Evolutionary conservation across 495 filamentous ascomycete genomes (phyloP).

Genomic region (Trichocladium uniseriatum): DNA sequence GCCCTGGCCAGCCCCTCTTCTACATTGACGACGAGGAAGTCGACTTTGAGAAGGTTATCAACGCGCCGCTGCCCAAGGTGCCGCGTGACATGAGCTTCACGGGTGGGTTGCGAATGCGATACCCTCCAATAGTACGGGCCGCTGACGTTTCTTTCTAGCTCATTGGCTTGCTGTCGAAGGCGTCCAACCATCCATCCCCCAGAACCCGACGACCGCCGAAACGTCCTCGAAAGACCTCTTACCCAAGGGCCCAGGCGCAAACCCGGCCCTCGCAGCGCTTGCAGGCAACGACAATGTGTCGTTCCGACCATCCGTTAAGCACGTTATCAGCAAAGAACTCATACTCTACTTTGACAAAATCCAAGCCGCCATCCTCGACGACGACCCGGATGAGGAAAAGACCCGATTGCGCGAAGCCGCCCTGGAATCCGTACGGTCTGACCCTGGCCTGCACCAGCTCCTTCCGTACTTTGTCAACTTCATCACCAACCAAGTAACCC

Average conservation of each 20-base stretch:
- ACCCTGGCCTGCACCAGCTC: slow-evolving; percentile 89
- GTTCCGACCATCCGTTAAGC: slow-evolving; percentile 86
- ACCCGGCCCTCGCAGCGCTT: slow-evolving; percentile 70
- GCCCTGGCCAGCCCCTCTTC: slow-evolving; percentile 89
- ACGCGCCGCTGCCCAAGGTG: slow-evolving; percentile 87
- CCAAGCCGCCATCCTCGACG: slow-evolving; percentile 74
- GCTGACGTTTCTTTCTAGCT: slow-evolving; percentile 39
- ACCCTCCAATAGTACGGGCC: not conserved
- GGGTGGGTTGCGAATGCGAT: slow-evolving; percentile 38
- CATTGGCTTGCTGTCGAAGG: slow-evolving; percentile 97
- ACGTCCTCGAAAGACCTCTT: slow-evolving; percentile 69
- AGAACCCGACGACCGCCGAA: slow-evolving; percentile 84
- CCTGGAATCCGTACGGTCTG: slow-evolving; percentile 67
- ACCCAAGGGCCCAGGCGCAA: slow-evolving; percentile 80
- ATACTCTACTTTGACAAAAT: slow-evolving; percentile 97
- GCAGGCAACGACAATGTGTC: slow-evolving; percentile 72
- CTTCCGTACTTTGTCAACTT: slow-evolving; percentile 94
- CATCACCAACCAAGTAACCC: slow-evolving; percentile 88
- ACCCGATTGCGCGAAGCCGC: slow-evolving; percentile 67
- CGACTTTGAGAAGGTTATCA: slow-evolving; percentile 97
- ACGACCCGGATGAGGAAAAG: slow-evolving; percentile 62
- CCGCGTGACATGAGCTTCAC: slow-evolving; percentile 90
- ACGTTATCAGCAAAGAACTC: slow-evolving; percentile 87
- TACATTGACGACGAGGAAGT: slow-evolving; percentile 98
- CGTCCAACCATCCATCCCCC: slow-evolving; percentile 88